Evolutionary conservation across 1,284 basidiomycete species (phyloP), one percentile per base, ranked within the genome.

Genomic region (Marasmius fiardii): DNA sequence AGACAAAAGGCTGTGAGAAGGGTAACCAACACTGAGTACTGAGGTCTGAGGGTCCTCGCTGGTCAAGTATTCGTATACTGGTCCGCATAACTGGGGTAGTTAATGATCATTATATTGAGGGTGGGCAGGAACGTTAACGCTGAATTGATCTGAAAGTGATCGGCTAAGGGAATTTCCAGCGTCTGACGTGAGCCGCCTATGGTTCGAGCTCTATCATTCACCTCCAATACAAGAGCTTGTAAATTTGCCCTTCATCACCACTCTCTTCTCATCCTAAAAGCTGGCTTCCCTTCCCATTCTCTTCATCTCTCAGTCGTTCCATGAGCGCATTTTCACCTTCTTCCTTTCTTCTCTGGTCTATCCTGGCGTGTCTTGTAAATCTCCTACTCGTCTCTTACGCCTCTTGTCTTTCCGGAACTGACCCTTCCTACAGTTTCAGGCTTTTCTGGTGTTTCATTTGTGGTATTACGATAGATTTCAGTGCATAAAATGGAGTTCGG

Each of bases 381-480:
- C 33, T 12, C 20, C 4, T 54, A 47, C n/a, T 28, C 24, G 45
- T 48, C 55, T 24, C 24, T 37, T n/a, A 16, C 8, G 41, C 14
- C 26, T 1, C 41, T 11, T 18, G 2, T 33, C 16, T 28, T 45
- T 24, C 11, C 52, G 57, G 43, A 48, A 51, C 31, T 53, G 51
- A 57, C 35, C 53, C 54, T 55, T 44, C 20, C 26, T 43, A 43
- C 41, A 90, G 88, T 90, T 90, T 64, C 75, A 82, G 55, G 63
- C 70, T 39, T 88, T 88, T 64, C 74, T 90, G 53, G 63, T 87
- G 43, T 73, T 80, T 61, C 88, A 90, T 67, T 75, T 90, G 28
- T 90, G 86, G 85, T 74, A 71, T 60, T 90, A 90, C 63, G 88
- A 90, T 71, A 78, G 70, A 59, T 87, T 90, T 68, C 76, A 81